phyloP scores from a whole-genome alignment of 2,329 filamentous ascomycete genomes.

The Coleophoma eucalyptorum region DNA sequence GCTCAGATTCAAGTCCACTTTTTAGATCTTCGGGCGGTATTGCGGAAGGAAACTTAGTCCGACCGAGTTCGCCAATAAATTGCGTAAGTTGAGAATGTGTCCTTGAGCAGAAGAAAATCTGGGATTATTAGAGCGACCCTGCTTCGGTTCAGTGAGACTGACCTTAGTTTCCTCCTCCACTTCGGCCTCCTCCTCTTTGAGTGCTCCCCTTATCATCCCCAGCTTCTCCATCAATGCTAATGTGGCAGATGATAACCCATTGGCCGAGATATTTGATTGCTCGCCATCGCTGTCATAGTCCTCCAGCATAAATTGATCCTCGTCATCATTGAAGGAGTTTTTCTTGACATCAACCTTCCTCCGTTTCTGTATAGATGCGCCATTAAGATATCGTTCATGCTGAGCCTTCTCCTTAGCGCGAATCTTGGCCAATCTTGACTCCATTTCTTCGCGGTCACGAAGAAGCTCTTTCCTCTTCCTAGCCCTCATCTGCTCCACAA shows the following conservation, averaged over 20 bases:
- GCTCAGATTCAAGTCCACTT: slow-evolving; percentile 17
- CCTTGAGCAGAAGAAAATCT: slow-evolving; percentile 68
- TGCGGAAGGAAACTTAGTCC: slow-evolving; percentile 59
- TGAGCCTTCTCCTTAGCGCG: slow-evolving; percentile 52
- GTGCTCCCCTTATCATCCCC: slow-evolving; percentile 28
- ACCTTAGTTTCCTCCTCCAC: slow-evolving; percentile 53
- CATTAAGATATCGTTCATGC: slow-evolving; percentile 40
- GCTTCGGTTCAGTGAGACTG: slow-evolving; percentile 3
- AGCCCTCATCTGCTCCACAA: slow-evolving; percentile 57
- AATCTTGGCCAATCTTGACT: slow-evolving; percentile 52
- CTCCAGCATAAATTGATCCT: slow-evolving; percentile 58
- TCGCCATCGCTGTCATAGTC: slow-evolving; percentile 66
- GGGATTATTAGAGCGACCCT: not conserved
- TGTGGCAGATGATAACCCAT: slow-evolving; percentile 56
- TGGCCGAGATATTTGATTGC: slow-evolving; percentile 27
- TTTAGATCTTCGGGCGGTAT: slow-evolving; percentile 34
- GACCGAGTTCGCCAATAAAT: slow-evolving; percentile 63
- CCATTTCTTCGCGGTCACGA: slow-evolving; percentile 53
- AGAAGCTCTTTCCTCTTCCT: slow-evolving; percentile 51
- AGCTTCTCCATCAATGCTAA: slow-evolving; percentile 58
- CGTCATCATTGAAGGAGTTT: slow-evolving; percentile 32
- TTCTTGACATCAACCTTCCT: slow-evolving; percentile 22
- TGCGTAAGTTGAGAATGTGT: slow-evolving; percentile 72
- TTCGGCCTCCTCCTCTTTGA: slow-evolving; percentile 41
- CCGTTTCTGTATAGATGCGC: slow-evolving; percentile 43